Conservation (phyloP, 2,329 filamentous ascomycete genomes). For the Mycosphaerella sp. region DNA sequence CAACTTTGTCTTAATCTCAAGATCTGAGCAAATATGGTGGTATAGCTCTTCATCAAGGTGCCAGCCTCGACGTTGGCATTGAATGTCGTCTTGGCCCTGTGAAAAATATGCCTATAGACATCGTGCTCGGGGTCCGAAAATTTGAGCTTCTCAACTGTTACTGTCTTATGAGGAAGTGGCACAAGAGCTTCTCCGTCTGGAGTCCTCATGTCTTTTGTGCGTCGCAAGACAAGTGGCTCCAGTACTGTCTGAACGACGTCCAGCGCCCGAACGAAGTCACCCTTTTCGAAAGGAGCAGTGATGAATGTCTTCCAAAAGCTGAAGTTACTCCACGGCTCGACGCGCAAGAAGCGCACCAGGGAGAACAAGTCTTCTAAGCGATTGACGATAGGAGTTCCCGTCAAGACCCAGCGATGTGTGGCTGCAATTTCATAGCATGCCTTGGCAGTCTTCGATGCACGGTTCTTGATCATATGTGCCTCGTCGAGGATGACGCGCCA, state of each 20-base stretch:
- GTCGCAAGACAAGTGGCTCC: slow-evolving; percentile 86
- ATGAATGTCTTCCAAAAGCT: slow-evolving; percentile 99
- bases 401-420: slow-evolving; percentile 84
- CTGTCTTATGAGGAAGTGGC: slow-evolving; percentile 67
- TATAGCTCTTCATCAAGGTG: slow-evolving; percentile 90
- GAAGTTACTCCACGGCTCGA: slow-evolving; percentile 98
- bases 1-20: slow-evolving; percentile 86
- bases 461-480: slow-evolving; percentile 84
- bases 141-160: slow-evolving; percentile 83
- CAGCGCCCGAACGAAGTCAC: slow-evolving; percentile 84
- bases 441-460: slow-evolving; percentile 83
- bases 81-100: slow-evolving; percentile 74
- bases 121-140: slow-evolving; percentile 77
- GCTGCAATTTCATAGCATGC: slow-evolving; percentile 88
- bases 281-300: slow-evolving; percentile 91
- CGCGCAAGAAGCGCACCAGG: slow-evolving; percentile 81
- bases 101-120: slow-evolving; percentile 88
- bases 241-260: slow-evolving; percentile 97
- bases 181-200: slow-evolving; percentile 78
- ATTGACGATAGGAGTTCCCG: slow-evolving; percentile 95
- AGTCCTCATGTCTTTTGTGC: slow-evolving; percentile 98
- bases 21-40: slow-evolving; percentile 96
- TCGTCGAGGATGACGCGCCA: slow-evolving; percentile 95
- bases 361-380: slow-evolving; percentile 91
- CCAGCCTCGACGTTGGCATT: slow-evolving; percentile 82